A percentile compares a stretch with the other conserved stretches of the same genome.
phyloP scores from a whole-genome alignment of 1,284 basidiomycete genomes.

The Marasmius fiardii region DNA sequence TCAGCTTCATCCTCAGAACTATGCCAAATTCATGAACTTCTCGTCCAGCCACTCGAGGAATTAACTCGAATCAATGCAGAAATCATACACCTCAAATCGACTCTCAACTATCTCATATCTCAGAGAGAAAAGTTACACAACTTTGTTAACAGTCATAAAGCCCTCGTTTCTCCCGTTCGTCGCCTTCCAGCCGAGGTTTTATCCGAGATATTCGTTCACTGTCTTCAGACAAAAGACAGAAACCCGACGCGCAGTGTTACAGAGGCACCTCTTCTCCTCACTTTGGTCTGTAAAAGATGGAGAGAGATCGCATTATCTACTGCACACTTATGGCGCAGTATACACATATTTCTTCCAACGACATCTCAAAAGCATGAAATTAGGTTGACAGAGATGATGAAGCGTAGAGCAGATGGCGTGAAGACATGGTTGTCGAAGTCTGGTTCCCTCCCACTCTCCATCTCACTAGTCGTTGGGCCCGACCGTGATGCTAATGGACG shows the following conservation, averaged over 20 bases:
- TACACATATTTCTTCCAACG: conserved; percentile 10
- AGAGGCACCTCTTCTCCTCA: conserved; percentile 13
- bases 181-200: conserved; percentile 10
- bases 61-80: background rate
- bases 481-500: background rate
- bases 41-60: conserved; percentile 1
- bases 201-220: conserved; percentile 10
- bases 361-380: background rate
- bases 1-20: conserved; percentile 3
- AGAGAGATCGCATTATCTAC: conserved; percentile 8
- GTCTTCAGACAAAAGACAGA: conserved; percentile 7
- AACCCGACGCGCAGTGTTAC: conserved; percentile 5
- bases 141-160: conserved; percentile 8
- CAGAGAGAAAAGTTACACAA: background rate
- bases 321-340: conserved; percentile 9
- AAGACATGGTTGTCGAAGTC: conserved; percentile 9
- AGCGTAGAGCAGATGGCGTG: background rate
- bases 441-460: conserved; percentile 8
- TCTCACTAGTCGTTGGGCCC: conserved; percentile 5
- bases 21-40: conserved; percentile 1
- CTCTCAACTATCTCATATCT: background rate
- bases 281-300: conserved; percentile 11
- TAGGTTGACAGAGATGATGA: background rate
- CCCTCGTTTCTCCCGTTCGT: conserved; percentile 7
- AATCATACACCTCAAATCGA: background rate